These are phyloP conservation scores for Hemisphaericaspora xylofermentans DNA, from an alignment of 1,139 yeast species.

Conservation along the genomic window DNA sequence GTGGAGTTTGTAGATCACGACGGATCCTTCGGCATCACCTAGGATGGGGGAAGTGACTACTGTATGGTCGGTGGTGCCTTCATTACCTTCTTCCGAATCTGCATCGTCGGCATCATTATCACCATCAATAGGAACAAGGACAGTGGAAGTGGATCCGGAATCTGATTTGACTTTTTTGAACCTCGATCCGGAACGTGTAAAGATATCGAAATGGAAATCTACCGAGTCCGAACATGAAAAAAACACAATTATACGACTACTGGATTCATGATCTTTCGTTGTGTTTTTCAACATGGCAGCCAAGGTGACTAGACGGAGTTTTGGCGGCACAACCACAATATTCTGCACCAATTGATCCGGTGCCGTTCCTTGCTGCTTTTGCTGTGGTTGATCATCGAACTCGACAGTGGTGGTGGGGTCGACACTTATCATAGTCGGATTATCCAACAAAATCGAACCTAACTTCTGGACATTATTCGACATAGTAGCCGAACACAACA, in stretches of 20 bases:
- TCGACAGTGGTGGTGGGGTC: conserved; percentile 34
- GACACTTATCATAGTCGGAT: conserved; percentile 66
- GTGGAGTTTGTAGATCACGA: conserved; percentile 74
- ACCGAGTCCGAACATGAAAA: conserved; percentile 94
- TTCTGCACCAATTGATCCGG: conserved; percentile 90
- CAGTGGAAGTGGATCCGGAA: conserved; percentile 21
- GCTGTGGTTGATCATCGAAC: conserved; percentile 41
- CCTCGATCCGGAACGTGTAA: conserved; percentile 57
- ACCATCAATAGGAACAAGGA: conserved; percentile 15
- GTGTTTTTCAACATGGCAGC: conserved; percentile 61
- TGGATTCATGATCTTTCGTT: conserved; percentile 21
- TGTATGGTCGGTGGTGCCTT: conserved; percentile 48
- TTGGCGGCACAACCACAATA: conserved; percentile 83
- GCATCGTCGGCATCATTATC: conserved; percentile 22
- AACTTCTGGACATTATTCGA: conserved; percentile 76
- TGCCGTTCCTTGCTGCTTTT: conserved; percentile 51
- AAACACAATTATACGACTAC: conserved; percentile 69
- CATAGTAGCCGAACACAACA: conserved; percentile 93
- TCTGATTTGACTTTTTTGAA: conserved; percentile 29
- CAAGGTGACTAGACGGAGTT: conserved; percentile 78
- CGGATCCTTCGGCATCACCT: no score
- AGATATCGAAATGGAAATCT: conserved; percentile 79
- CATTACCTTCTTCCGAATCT: conserved; percentile 21
- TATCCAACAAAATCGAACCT: conserved; percentile 70
- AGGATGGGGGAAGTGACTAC: conserved; percentile 46